Conservation (phyloP, 192 early-diverging fungal species). For the Spizellomyces punctatus region DNA sequence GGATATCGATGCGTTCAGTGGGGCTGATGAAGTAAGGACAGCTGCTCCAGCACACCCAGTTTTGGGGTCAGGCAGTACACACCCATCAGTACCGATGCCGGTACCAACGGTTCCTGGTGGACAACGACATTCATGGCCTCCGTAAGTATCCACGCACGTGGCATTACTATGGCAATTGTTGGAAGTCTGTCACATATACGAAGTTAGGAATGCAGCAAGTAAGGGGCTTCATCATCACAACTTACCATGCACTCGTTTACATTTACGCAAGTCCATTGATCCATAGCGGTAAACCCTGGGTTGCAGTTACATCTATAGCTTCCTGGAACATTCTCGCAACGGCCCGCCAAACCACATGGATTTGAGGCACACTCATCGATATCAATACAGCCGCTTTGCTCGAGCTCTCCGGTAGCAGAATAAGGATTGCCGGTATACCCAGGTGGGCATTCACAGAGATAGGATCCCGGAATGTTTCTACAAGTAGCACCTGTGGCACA, state of each 20-base stretch:
- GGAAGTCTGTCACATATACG: too few species aligned
- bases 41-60: constrained; percentile 2
- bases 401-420: neutral
- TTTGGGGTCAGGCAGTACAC: neutral
- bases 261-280: neutral
- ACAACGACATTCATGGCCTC: neutral
- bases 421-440: constrained; percentile 4
- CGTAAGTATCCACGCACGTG: neutral
- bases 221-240: too few species aligned
- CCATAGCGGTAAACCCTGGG: neutral
- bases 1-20: neutral
- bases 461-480: constrained; percentile 4
- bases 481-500: neutral
- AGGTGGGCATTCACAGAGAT: neutral
- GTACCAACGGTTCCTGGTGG: constrained; percentile 2
- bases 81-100: neutral
- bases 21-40: neutral
- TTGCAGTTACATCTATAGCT: constrained; percentile 8
- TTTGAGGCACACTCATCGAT: neutral
- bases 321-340: neutral
- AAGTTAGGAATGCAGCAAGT: too few species aligned
- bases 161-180: neutral
- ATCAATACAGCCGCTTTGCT: neutral
- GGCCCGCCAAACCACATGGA: neutral
- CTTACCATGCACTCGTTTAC: neutral